These are phyloP conservation scores for Samsoniella hepiali DNA, from an alignment of 2,329 filamentous ascomycete genomes.

Conservation along the genomic window DNA sequence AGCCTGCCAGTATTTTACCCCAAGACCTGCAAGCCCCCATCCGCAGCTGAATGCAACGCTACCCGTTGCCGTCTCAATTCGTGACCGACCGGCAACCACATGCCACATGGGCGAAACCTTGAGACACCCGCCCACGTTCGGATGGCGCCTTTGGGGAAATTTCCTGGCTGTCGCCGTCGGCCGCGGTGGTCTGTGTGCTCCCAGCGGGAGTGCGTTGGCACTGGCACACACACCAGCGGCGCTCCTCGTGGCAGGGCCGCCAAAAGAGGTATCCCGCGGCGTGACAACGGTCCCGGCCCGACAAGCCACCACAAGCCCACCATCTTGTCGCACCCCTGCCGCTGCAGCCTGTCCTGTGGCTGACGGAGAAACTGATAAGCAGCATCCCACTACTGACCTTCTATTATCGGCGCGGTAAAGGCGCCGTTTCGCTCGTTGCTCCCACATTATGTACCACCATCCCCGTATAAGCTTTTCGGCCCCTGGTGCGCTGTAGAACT, in stretches of 20 bases:
- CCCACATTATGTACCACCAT: neutral
- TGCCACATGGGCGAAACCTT: neutral
- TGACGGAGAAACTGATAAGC: slow-evolving; percentile 4
- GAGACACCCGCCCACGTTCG: neutral
- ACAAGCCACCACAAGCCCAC: slow-evolving; percentile 9
- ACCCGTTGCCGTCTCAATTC: neutral
- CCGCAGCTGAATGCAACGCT: neutral
- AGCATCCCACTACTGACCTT: neutral
- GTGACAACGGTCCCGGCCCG: slow-evolving; percentile 15
- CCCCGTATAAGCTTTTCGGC: neutral
- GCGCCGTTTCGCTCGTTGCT: neutral
- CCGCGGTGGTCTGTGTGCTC: neutral
- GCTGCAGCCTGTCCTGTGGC: neutral
- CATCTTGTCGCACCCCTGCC: neutral
- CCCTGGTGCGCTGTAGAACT: neutral
- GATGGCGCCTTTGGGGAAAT: neutral
- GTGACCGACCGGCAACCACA: neutral
- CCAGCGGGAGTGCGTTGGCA: neutral
- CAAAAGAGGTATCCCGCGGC: slow-evolving; percentile 14
- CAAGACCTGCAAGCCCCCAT: neutral
- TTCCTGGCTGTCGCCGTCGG: neutral
- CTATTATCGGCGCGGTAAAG: neutral
- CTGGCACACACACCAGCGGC: neutral
- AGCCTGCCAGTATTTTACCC: too few relatives aligned
- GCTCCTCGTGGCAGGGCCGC: neutral